Percentiles rank a stretch among this genome's conserved stretches.
Evolutionary conservation across 1,284 basidiomycete genomes (phyloP).

Genomic region (Neonothopanus nambi): DNA sequence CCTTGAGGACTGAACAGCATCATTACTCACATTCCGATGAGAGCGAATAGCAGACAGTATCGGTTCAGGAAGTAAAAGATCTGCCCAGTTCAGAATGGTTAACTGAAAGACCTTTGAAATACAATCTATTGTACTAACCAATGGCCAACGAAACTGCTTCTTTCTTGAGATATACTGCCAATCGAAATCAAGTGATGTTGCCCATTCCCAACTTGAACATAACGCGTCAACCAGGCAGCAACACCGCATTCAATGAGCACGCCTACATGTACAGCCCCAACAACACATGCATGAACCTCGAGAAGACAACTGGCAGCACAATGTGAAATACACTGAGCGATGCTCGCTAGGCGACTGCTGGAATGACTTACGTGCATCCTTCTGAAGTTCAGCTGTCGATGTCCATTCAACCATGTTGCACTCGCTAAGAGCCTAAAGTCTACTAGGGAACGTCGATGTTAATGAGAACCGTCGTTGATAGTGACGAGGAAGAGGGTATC

Average conservation of each 20-base stretch:
- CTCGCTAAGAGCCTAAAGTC: too few relatives aligned
- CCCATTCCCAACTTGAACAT: conserved; percentile 60
- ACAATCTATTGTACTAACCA: conserved; percentile 38
- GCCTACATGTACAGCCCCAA: conserved; percentile 66
- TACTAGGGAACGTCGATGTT: neutral
- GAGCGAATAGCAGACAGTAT: conserved; percentile 65
- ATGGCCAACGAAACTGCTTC: conserved; percentile 62
- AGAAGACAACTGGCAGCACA: conserved; percentile 50
- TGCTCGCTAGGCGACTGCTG: conserved; percentile 30
- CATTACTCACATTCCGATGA: conserved; percentile 66
- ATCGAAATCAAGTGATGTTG: conserved; percentile 66
- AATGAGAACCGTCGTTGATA: neutral
- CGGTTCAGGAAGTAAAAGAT: conserved; percentile 75
- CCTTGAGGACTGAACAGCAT: neutral
- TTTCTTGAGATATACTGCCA: conserved; percentile 63
- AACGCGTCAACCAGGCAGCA: conserved; percentile 9
- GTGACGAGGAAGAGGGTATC: conserved; percentile 1
- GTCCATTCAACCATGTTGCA: conserved; percentile 26
- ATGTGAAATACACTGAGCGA: conserved; percentile 16
- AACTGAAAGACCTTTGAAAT: neutral
- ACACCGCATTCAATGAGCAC: conserved; percentile 1
- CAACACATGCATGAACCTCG: conserved; percentile 65
- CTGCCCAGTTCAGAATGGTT: conserved; percentile 33
- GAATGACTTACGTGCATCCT: conserved; percentile 29
- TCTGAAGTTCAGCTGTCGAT: conserved; percentile 19